Evolutionary conservation across 1,139 yeast species (phyloP).

Genomic region (Suhomyces guaymorum): DNA sequence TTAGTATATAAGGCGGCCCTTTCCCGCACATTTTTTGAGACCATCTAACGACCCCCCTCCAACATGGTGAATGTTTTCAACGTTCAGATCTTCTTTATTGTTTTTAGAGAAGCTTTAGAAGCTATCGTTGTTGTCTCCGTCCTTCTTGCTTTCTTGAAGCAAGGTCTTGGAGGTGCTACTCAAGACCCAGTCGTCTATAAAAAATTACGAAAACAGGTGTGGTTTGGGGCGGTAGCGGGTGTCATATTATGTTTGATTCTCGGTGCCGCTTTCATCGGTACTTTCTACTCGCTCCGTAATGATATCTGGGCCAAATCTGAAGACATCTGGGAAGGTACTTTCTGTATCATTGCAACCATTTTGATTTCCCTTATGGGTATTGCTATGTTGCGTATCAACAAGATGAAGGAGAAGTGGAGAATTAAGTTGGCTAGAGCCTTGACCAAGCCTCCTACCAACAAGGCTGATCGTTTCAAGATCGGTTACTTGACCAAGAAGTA

Average conservation of each 20-base stretch:
- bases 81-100: slow-evolving; percentile 74
- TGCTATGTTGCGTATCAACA: slow-evolving; percentile 31
- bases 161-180: slow-evolving; percentile 62
- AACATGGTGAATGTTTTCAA: slow-evolving; percentile 47
- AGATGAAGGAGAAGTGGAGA: slow-evolving; percentile 54
- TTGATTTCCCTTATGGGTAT: slow-evolving; percentile 32
- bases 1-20: not conserved
- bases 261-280: slow-evolving; percentile 27
- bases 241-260: slow-evolving; percentile 24
- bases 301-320: slow-evolving; percentile 27
- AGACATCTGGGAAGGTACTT: slow-evolving; percentile 31
- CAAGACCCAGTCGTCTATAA: slow-evolving; percentile 57
- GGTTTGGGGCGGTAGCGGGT: slow-evolving; percentile 28
- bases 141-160: slow-evolving; percentile 83
- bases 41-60: slow-evolving; percentile 10
- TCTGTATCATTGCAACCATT: slow-evolving; percentile 27
- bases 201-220: slow-evolving; percentile 44
- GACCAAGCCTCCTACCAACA: slow-evolving; percentile 18
- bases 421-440: slow-evolving; percentile 45
- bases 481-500: slow-evolving; percentile 34
- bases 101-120: slow-evolving; percentile 87
- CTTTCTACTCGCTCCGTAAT: slow-evolving; percentile 25
- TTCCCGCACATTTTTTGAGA: not conserved
- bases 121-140: slow-evolving; percentile 90
- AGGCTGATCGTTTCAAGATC: slow-evolving; percentile 19